A percentile compares a stretch with the other conserved stretches of the same genome.
Evolutionary conservation across 2,329 filamentous ascomycete species (phyloP).

Genomic region (Amesomyces nigricolor): DNA sequence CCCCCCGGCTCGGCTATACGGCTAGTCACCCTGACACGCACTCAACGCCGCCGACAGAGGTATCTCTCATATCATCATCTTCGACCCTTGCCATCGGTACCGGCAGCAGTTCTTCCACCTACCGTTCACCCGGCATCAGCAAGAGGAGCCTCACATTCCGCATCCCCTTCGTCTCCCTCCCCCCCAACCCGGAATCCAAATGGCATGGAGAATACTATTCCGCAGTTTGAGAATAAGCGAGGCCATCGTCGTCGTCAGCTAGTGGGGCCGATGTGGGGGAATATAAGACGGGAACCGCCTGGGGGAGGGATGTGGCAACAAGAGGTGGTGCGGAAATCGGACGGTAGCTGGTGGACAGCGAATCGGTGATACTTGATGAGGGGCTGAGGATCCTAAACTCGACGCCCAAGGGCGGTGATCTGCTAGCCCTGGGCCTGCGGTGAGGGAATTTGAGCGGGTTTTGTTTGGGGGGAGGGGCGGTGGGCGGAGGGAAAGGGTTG

Average conservation of each 20-base stretch:
- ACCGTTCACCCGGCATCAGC: neutral
- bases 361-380: conserved; percentile 29
- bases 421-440: too few relatives aligned
- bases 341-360: conserved; percentile 14
- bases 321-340: conserved; percentile 12
- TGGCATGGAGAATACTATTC: neutral
- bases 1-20: conserved; percentile 20
- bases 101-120: neutral
- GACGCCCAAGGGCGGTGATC: conserved; percentile 22
- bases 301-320: neutral
- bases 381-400: conserved; percentile 35
- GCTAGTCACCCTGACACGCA: conserved; percentile 17
- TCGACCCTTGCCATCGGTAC: neutral
- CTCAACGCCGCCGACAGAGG: neutral
- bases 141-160: neutral
- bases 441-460: neutral
- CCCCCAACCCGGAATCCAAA: neutral
- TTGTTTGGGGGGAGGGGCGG: neutral
- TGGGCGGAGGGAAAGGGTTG: too few relatives aligned
- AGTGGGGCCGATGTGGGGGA: neutral
- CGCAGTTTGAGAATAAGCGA: neutral
- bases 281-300: neutral
- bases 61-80: too few relatives aligned
- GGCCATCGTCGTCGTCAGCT: neutral
- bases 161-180: conserved; percentile 26